phyloP scores from a whole-genome alignment of 2,329 filamentous ascomycete genomes.

The Diaporthe australafricana region DNA sequence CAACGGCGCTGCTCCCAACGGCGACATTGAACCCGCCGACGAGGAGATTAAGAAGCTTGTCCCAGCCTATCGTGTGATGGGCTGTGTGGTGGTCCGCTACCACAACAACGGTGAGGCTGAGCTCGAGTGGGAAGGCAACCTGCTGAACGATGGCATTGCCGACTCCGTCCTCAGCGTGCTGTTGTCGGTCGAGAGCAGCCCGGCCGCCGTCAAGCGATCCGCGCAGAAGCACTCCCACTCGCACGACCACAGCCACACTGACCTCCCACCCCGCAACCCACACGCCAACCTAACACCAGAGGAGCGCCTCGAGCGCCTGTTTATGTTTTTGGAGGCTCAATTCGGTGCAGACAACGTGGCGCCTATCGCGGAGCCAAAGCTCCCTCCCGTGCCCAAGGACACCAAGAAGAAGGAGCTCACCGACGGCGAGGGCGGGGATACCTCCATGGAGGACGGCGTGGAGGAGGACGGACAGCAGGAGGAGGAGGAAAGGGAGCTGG shows the following conservation, averaged over 20 bases:
- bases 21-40: constrained; percentile 59
- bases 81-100: constrained; percentile 86
- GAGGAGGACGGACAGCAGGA: constrained; percentile 45
- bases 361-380: constrained; percentile 77
- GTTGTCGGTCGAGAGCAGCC: constrained; percentile 91
- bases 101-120: constrained; percentile 83
- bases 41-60: constrained; percentile 70
- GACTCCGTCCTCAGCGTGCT: constrained; percentile 95
- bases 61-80: constrained; percentile 82
- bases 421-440: constrained; percentile 48
- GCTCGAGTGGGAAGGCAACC: constrained; percentile 97
- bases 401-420: constrained; percentile 38
- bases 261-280: constrained; percentile 69
- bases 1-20: constrained; percentile 47
- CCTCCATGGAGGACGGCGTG: constrained; percentile 52
- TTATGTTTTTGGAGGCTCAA: constrained; percentile 97
- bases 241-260: constrained; percentile 58
- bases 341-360: constrained; percentile 87
- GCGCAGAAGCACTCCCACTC: constrained; percentile 48
- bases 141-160: constrained; percentile 97
- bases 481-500: constrained; percentile 55
- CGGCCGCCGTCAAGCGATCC: constrained; percentile 91
- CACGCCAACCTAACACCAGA: constrained; percentile 78
- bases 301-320: constrained; percentile 85
- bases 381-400: constrained; percentile 51